These are phyloP conservation scores for Plantago coronopus DNA, from an alignment of 305 asterid genomes.

Conservation along the genomic window DNA sequence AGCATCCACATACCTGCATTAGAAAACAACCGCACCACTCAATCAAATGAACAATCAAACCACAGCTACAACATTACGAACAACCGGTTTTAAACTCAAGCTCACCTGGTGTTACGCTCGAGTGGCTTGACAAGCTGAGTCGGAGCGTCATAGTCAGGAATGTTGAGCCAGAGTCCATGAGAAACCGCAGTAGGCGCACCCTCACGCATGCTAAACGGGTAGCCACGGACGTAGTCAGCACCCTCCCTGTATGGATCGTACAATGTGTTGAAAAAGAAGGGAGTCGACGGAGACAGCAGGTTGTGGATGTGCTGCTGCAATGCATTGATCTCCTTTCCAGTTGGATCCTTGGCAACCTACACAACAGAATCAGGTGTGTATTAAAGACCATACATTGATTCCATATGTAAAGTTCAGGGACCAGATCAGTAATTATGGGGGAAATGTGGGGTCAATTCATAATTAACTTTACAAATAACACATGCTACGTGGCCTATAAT, in stretches of 20 bases:
- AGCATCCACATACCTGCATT: constrained; percentile 53
- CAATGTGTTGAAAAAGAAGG: constrained; percentile 59
- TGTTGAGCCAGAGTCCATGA: constrained; percentile 65
- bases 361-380: background rate
- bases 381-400: background rate
- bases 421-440: constrained; percentile 17
- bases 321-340: constrained; percentile 53
- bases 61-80: too few species aligned
- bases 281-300: constrained; percentile 46
- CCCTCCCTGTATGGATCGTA: constrained; percentile 56
- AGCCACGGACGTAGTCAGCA: constrained; percentile 56
- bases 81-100: background rate
- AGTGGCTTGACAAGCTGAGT: constrained; percentile 60
- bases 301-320: constrained; percentile 49
- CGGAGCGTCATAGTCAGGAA: constrained; percentile 58
- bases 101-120: constrained; percentile 52
- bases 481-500: background rate
- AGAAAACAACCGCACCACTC: background rate
- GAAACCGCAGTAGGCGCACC: constrained; percentile 58
- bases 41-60: background rate
- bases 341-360: constrained; percentile 63
- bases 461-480: background rate
- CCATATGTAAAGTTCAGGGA: background rate
- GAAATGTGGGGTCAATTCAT: constrained; percentile 4
- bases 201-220: constrained; percentile 60